Percentiles rank a stretch among this genome's conserved stretches.
These are phyloP conservation scores for Eucalyptus caleyi DNA, from an alignment of 345 rosid genomes.

Conservation along the genomic window DNA sequence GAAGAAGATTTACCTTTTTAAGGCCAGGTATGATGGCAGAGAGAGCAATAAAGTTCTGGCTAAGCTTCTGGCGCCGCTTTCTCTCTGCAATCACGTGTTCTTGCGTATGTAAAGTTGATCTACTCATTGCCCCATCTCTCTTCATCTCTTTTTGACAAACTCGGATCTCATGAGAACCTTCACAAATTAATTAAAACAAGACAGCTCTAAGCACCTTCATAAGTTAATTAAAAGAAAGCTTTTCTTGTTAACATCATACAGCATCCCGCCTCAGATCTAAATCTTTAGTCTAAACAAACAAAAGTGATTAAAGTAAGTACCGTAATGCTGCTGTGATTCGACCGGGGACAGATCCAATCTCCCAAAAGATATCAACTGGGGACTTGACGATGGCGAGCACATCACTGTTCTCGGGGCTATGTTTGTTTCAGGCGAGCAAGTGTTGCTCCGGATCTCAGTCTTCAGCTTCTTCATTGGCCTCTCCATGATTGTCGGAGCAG, in stretches of 20 bases:
- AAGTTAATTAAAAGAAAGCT: not conserved
- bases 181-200: not conserved
- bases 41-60: slow-evolving; percentile 56
- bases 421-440: not conserved
- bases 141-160: not conserved
- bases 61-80: slow-evolving; percentile 71
- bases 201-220: not conserved
- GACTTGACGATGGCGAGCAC: slow-evolving; percentile 10
- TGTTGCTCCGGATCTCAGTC: slow-evolving; percentile 9
- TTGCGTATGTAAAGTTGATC: slow-evolving; percentile 36
- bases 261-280: not conserved
- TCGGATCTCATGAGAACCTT: not conserved
- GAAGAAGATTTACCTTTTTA: slow-evolving; percentile 35
- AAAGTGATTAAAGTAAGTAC: not conserved
- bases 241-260: not conserved
- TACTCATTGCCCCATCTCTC: slow-evolving; percentile 2
- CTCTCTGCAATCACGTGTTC: slow-evolving; percentile 87
- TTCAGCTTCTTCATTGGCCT: slow-evolving; percentile 22
- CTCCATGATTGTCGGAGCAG: not conserved
- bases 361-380: slow-evolving; percentile 31
- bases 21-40: slow-evolving; percentile 70
- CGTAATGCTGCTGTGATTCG: not conserved
- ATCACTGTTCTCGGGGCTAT: not conserved
- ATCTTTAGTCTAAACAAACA: not conserved
- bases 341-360: slow-evolving; percentile 2